These are phyloP conservation scores for Limnanthes douglasii DNA, from an alignment of 345 rosid genomes.

Conservation along the genomic window DNA sequence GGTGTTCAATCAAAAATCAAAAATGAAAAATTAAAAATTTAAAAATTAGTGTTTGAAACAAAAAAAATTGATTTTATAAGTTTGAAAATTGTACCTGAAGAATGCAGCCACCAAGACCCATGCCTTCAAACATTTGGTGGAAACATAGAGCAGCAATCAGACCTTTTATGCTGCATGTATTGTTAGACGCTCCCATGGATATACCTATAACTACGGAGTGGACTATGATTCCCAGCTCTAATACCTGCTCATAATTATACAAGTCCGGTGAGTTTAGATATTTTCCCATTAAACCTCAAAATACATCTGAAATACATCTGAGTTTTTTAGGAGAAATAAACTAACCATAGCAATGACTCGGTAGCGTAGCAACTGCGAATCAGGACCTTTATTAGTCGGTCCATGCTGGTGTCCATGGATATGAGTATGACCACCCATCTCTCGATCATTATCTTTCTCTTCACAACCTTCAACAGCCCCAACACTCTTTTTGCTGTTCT, in stretches of 20 bases:
- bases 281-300: not conserved
- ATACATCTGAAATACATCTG: not conserved
- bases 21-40: not conserved
- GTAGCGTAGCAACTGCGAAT: constrained; percentile 29
- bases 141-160: constrained; percentile 79
- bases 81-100: constrained; percentile 26
- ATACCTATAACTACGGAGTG: constrained; percentile 72
- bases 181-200: constrained; percentile 54
- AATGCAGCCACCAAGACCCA: constrained; percentile 84
- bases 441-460: constrained; percentile 5
- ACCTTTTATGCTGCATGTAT: constrained; percentile 52
- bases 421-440: constrained; percentile 17
- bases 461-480: not conserved
- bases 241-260: constrained; percentile 24
- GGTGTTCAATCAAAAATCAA: constrained; percentile 1
- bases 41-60: not conserved
- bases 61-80: not conserved
- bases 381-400: constrained; percentile 2
- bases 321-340: not conserved
- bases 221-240: constrained; percentile 67
- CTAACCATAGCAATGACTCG: constrained; percentile 62
- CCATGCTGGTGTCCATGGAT: constrained; percentile 10
- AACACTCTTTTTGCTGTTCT: constrained; percentile 13
- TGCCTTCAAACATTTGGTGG: constrained; percentile 85
- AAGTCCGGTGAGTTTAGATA: not conserved